Base-by-base conservation (phyloP, 768 basidiomycete genomes). In the Boletus vermiculosoides region DNA sequence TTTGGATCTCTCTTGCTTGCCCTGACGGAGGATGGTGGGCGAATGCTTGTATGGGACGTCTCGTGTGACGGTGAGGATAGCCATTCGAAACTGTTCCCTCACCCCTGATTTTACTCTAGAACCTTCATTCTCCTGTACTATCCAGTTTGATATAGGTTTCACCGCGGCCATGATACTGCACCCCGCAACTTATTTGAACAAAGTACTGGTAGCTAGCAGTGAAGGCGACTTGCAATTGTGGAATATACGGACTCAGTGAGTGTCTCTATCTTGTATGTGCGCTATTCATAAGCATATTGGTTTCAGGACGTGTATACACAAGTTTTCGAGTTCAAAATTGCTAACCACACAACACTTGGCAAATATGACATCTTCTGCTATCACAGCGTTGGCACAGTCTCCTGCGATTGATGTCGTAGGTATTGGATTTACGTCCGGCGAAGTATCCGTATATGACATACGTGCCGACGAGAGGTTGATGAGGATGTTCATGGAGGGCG, bases 391-490 rank as follows among this genome's bases (percentile, higher is more conserved):
- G 39, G 84, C 85, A 1, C 97, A 97, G 69, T 95, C 94, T 10
- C 95, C 96, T 25, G 97, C 95, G 15, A 88, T 98, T 51, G 97
- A 99, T 65, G 93, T 98, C 11, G 81, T 98, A 39, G 97, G 92
- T n/a, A 78, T 99, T 48, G 96, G 94, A 1, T 92, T 91, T 69
- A 77, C 86, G 1, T 91, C 90, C 1, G 97, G 97, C 40, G 86
- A 90, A 63, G 85, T 97, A 30, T 86, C 88, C 0, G 80, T 99
- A 4, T 90, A 94, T 66, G 97, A 99, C 67, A 81, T 98, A 48
- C 85, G 94, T 34, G 83, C 90, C 11, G 94, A 96, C 59, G 95
- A 98, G 70, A 81, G 87, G 31, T 76, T 99, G 11, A 86, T 98
- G 80, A 78, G 86, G 51, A 87, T 98, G 77, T 86, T 86, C 63